Evolutionary conservation across 140 eudicot species (phyloP), one percentile per base, ranked within the genome.

Genomic region (Artemisia princeps): DNA sequence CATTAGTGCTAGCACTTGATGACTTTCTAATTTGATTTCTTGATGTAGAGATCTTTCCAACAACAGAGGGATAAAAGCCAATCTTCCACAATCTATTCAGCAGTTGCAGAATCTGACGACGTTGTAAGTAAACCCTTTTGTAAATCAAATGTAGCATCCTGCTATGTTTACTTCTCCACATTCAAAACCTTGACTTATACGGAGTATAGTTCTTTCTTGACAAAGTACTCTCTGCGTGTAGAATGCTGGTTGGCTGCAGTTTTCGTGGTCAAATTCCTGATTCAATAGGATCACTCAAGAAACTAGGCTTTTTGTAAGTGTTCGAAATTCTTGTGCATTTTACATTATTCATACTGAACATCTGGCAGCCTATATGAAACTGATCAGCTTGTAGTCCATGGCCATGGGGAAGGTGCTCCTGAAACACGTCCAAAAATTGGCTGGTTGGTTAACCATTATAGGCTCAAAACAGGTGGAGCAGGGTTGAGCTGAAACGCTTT

Each of bases 11-110:
- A 59, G n/a, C 52, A 37, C 12, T 52, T 55, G 45, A 65, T 40
- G 30, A 53, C n/a, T 30, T 60, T 9, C 52, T 51, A 46, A 19
- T 37, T 48, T 48, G 62, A 12, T 20, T 42, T 19, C 64, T 20
- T 72, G 60, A 52, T 78, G 67, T 73, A 92, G 98, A 79, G 98
- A 92, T 79, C 94, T 92, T 60, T 92, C 98, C 7, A 83, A 88
- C 76, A 92, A 88, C 74, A 73, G 57, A 70, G 94, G 85, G 42
- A 79, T 92, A 40, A 80, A 54, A 77, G 95, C 82, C 49, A 64
- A 56, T 67, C 92, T 92, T 84, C 96, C 96, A 13, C 6, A 75
- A 62, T 76, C 88, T 20, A 85, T 92, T 52, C 86, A 83, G 62
- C 72, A 78, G 20, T 28, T 92, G 78, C 76, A 71, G 74, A 78